Evolutionary conservation across 345 rosid genomes (phyloP).

Genomic region (Citrus maxima): DNA sequence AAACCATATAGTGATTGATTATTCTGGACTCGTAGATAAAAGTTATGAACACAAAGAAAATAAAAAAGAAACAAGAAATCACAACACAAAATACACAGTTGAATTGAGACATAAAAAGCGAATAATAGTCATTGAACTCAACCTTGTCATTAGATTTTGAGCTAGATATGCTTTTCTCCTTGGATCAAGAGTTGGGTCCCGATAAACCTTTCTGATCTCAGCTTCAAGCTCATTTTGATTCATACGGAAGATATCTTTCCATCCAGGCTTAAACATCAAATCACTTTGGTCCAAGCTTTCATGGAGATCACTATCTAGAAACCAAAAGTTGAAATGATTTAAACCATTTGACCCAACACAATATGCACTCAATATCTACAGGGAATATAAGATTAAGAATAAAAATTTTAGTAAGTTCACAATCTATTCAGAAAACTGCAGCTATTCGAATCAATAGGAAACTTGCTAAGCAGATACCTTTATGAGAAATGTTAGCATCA

Average conservation of each 20-base stretch:
- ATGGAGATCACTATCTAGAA: slow-evolving; percentile 46
- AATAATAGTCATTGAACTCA: slow-evolving; percentile 10
- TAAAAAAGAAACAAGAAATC: neutral
- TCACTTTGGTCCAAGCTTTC: slow-evolving; percentile 65
- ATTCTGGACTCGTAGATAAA: neutral
- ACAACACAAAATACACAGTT: neutral
- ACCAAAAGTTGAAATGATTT: slow-evolving; percentile 20
- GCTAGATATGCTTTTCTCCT: slow-evolving; percentile 67
- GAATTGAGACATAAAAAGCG: slow-evolving; percentile 4
- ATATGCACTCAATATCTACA: neutral
- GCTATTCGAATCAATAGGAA: slow-evolving; percentile 8
- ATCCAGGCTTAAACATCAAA: slow-evolving; percentile 89
- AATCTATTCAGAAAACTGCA: neutral
- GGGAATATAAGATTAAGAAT: neutral
- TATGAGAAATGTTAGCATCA: slow-evolving; percentile 39
- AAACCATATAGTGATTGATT: slow-evolving; percentile 11
- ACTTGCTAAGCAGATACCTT: slow-evolving; percentile 35
- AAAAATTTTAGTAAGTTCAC: neutral
- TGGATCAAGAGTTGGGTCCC: slow-evolving; percentile 63
- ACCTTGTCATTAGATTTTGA: slow-evolving; percentile 71
- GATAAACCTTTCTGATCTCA: slow-evolving; percentile 65
- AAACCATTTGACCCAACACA: slow-evolving; percentile 10
- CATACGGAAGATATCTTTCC: slow-evolving; percentile 94
- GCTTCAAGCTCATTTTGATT: slow-evolving; percentile 73
- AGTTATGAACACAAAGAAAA: neutral